Conservation (phyloP, 768 basidiomycete species). For the Naganishia friedmannii region DNA sequence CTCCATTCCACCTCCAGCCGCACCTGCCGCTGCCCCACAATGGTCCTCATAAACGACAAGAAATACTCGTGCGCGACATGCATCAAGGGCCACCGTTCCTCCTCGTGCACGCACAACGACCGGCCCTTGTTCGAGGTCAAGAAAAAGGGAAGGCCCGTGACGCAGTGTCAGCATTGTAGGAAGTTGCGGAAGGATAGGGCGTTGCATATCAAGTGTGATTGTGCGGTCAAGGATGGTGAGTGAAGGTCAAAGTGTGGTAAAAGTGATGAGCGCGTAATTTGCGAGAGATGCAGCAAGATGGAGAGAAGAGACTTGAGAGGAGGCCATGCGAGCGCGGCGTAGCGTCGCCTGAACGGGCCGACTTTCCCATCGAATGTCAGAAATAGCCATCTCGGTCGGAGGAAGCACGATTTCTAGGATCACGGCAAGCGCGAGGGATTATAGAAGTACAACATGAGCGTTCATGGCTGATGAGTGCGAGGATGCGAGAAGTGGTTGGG, state of each 20-base stretch:
- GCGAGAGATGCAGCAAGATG: too few species aligned
- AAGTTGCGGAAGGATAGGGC: constrained; percentile 57
- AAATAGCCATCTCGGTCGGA: too few species aligned
- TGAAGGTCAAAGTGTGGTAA: neutral
- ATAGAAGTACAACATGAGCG: too few species aligned
- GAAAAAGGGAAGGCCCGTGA: constrained; percentile 86
- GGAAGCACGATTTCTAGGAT: too few species aligned
- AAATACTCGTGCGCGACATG: constrained; percentile 64
- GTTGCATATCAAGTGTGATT: constrained; percentile 78
- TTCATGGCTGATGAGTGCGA: too few species aligned
- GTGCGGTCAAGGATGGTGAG: constrained; percentile 50
- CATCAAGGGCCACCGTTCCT: constrained; percentile 91
- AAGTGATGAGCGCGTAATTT: too few species aligned
- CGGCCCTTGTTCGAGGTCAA: constrained; percentile 89
- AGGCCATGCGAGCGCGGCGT: too few species aligned
- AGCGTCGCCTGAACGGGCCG: too few species aligned
- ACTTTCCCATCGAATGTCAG: too few species aligned
- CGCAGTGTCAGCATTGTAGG: constrained; percentile 76
- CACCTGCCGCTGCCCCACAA: constrained; percentile 16
- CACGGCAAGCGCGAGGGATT: too few species aligned
- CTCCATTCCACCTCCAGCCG: neutral
- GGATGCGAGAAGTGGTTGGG: too few species aligned
- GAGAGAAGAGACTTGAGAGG: too few species aligned
- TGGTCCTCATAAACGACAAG: constrained; percentile 50
- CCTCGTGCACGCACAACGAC: constrained; percentile 78